phyloP scores from a whole-genome alignment of 345 rosid species.

The Populus nigra region DNA sequence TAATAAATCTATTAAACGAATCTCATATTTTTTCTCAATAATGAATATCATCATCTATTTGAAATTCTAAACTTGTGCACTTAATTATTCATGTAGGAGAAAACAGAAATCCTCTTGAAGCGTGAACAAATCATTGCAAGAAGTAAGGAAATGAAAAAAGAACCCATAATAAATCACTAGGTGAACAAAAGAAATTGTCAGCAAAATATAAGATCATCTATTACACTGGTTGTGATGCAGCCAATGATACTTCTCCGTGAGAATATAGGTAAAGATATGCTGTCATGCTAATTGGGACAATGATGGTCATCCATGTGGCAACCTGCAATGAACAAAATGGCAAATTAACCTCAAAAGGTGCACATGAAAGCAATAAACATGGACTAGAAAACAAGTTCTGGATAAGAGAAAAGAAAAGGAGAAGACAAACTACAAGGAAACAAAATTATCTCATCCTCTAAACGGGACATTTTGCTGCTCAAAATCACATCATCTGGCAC shows the following conservation, averaged over 20 bases:
- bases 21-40: background rate
- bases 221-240: conserved; percentile 99
- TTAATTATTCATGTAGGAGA: background rate
- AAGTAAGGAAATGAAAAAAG: background rate
- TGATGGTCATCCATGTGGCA: conserved; percentile 94
- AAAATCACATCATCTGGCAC: background rate
- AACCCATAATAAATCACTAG: conserved; percentile 3
- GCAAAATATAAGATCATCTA: conserved; percentile 54
- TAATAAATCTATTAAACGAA: background rate
- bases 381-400: background rate
- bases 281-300: conserved; percentile 90
- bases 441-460: background rate
- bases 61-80: background rate
- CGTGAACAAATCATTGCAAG: background rate
- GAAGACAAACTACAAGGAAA: background rate
- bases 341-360: background rate
- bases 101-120: background rate
- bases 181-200: background rate
- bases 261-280: conserved; percentile 94
- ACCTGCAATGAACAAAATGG: conserved; percentile 52
- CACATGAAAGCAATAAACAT: background rate
- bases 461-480: background rate
- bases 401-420: background rate
- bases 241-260: conserved; percentile 88
- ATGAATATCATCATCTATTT: background rate